Conservation (phyloP, 1,284 basidiomycete genomes). For the Tremellales sp. region DNA sequence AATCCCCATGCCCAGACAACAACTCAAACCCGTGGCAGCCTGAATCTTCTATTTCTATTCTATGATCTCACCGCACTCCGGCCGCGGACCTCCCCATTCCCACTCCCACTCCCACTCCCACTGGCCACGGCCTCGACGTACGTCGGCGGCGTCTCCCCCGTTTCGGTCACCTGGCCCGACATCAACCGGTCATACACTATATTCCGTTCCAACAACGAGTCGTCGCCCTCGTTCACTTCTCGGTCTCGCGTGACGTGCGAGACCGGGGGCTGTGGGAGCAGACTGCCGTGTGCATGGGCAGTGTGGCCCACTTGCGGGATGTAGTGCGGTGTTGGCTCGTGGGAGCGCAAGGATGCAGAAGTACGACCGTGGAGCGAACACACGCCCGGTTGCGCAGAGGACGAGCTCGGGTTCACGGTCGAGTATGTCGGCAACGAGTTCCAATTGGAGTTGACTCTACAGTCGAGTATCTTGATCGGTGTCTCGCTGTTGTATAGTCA, state of each 20-base stretch:
- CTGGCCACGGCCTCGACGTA: slow-evolving; percentile 53
- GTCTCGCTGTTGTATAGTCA: slow-evolving; percentile 38
- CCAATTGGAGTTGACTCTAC: slow-evolving; percentile 73
- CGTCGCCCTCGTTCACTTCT: slow-evolving; percentile 24
- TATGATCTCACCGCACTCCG: slow-evolving; percentile 1
- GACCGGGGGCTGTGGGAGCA: not conserved
- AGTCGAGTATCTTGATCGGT: slow-evolving; percentile 52
- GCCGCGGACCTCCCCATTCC: no score
- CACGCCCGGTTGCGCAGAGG: slow-evolving; percentile 13
- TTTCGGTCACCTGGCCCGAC: slow-evolving; percentile 60
- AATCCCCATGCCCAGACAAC: no score
- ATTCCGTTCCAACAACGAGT: slow-evolving; percentile 46
- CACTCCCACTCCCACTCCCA: slow-evolving; percentile 17
- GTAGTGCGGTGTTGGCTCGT: not conserved
- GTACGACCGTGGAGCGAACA: slow-evolving; percentile 34
- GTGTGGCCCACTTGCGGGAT: not conserved
- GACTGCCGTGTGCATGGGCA: not conserved
- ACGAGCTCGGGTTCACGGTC: slow-evolving; percentile 16
- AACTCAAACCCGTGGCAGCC: no score
- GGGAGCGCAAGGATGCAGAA: slow-evolving; percentile 1
- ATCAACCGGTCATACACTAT: slow-evolving; percentile 55
- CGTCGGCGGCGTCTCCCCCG: slow-evolving; percentile 62
- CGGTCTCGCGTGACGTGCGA: not conserved
- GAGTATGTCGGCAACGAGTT: slow-evolving; percentile 62
- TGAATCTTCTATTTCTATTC: no score